These are phyloP conservation scores for Termitomyces sp. DNA, from an alignment of 768 basidiomycete species.

Conservation along the genomic window DNA sequence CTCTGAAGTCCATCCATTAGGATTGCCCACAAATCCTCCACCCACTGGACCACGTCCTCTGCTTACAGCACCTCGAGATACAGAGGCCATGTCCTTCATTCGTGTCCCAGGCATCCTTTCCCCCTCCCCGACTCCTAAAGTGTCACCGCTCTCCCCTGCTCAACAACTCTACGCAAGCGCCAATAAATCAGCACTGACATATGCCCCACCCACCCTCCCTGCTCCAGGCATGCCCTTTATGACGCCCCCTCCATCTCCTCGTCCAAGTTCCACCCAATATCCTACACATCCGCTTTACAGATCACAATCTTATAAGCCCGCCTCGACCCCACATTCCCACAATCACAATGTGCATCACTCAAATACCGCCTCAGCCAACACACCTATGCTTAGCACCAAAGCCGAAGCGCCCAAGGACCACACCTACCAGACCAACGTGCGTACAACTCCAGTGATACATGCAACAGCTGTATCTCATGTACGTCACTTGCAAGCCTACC, in stretches of 20 bases:
- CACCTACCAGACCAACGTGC: background rate
- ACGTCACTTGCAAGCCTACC: background rate
- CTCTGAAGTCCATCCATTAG: conserved; percentile 12
- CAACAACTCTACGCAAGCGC: conserved; percentile 16
- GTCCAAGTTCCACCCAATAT: background rate
- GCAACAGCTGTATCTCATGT: background rate
- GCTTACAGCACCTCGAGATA: background rate
- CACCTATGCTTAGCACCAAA: background rate
- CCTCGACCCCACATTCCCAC: background rate
- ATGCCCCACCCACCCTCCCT: background rate
- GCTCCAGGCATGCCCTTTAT: background rate
- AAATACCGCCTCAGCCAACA: conserved; percentile 1
- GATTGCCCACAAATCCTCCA: background rate
- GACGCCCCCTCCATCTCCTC: background rate
- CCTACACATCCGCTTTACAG: background rate
- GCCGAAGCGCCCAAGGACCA: background rate
- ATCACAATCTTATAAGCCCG: conserved; percentile 9
- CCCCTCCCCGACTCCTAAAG: background rate
- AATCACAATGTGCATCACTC: conserved; percentile 5
- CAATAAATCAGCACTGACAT: background rate
- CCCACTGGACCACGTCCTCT: background rate
- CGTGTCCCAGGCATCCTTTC: background rate
- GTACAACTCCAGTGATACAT: background rate
- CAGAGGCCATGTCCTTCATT: background rate
- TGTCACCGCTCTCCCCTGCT: conserved; percentile 8